phyloP scores from a whole-genome alignment of 1,284 basidiomycete genomes.

The Lignosus rhinocerotis region DNA sequence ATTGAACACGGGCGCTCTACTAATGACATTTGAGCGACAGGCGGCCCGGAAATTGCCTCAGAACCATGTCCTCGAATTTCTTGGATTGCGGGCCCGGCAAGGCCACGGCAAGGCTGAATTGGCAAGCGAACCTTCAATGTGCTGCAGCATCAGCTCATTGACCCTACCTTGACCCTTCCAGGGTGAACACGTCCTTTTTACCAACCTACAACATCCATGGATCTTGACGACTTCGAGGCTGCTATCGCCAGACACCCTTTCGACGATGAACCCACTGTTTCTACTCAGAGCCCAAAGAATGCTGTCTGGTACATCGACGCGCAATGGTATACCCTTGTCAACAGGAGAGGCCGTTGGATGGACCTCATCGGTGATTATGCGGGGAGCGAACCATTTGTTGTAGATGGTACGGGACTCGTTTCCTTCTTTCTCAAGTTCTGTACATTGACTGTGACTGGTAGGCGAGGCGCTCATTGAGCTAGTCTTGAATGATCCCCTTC shows the following conservation, averaged over 20 bases:
- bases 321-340: conserved; percentile 30
- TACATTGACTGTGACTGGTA: conserved; percentile 26
- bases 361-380: conserved; percentile 71
- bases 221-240: conserved; percentile 35
- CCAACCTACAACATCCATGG: conserved; percentile 26
- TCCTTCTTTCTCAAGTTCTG: neutral
- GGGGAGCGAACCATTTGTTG: conserved; percentile 63
- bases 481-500: conserved; percentile 56
- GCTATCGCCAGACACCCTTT: conserved; percentile 12
- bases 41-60: conserved; percentile 13
- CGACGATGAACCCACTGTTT: conserved; percentile 5
- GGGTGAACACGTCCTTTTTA: neutral
- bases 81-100: no score
- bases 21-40: neutral
- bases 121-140: neutral
- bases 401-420: conserved; percentile 50
- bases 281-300: conserved; percentile 7
- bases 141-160: neutral
- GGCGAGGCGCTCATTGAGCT: conserved; percentile 64
- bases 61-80: neutral
- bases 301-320: conserved; percentile 30
- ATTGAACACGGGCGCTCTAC: neutral
- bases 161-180: neutral
- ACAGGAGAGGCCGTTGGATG: conserved; percentile 54
- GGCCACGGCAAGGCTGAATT: no score